Evolutionary conservation across 176 grass and related monocot genomes (phyloP), one percentile per base, ranked within the genome.

Genomic region (Musa troglodytarum): DNA sequence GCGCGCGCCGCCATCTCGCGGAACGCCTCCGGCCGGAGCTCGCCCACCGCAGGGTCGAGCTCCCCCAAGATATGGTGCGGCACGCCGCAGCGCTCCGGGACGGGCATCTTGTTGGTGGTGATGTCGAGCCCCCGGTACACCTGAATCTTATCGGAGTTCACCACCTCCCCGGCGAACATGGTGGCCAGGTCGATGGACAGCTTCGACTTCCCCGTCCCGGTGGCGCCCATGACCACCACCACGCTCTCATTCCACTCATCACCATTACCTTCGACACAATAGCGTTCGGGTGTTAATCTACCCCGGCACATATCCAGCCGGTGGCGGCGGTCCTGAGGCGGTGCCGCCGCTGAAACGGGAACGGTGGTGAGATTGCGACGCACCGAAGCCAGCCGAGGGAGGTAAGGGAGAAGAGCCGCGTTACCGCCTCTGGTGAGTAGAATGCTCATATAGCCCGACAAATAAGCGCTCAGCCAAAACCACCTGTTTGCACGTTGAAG

Each of bases 101-200:
- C 22, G 53, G 78, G 8, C 14, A 86, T 84, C 81, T 94, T 94
- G 88, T 94, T 94, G 68, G 91, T 94, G 74, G 88, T 88, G 83
- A 88, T 4, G 78, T 94, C 88, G 78, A 94, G 91, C 72, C 85
- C 91, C 13, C 8, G 16, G 76, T 94, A 90, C 26, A 94, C 81
- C 83, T 94, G 91, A 73, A 94, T 90, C 81, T 94, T 94, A 34
- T 94, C 91, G 1, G 91, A 79, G 87, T 94, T 94, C 15, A 94
- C 72, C 43, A 90, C 91, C 88, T 94, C 91, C 13, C 88, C 85
- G 7, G 55, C 72, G 14, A 88, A 52, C 52, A 22, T 75, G 2
- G 14, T n/a, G 24, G 85, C 85, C 0, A 84, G 83, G 82, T 94
- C 91, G 72, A 94, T 74, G 69, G 91, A 90, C 29, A 94, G 88